These are phyloP conservation scores for Brassica hybrid DNA, from an alignment of 441 rosid species.

Conservation along the genomic window DNA sequence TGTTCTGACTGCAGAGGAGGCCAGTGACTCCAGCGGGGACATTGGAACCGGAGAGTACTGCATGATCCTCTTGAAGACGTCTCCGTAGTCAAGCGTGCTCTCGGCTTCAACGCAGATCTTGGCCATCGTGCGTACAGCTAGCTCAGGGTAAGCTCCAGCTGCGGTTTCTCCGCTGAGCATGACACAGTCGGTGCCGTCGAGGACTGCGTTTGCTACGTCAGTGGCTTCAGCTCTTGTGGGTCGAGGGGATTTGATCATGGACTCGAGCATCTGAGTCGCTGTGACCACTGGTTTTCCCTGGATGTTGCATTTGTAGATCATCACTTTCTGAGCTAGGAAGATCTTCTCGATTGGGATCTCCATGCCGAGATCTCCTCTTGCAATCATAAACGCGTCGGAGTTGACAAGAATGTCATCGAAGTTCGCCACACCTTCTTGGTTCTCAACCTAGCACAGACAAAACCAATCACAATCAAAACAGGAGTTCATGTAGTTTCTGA, in stretches of 20 bases:
- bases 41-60: conserved; percentile 81
- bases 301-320: conserved; percentile 94
- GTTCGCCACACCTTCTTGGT: conserved; percentile 93
- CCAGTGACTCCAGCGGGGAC: conserved; percentile 91
- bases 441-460: conserved; percentile 65
- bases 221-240: conserved; percentile 99
- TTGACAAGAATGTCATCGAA: conserved; percentile 86
- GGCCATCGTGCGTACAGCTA: too few relatives aligned
- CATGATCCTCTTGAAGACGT: conserved; percentile 83
- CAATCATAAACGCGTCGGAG: conserved; percentile 96
- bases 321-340: conserved; percentile 92
- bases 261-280: conserved; percentile 97
- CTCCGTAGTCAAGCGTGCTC: conserved; percentile 70
- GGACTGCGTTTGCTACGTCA: conserved; percentile 96
- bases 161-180: too few relatives aligned
- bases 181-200: conserved; percentile 92
- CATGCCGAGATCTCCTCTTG: conserved; percentile 97
- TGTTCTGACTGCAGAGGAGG: conserved; percentile 90
- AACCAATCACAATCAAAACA: background rate
- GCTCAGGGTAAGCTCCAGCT: too few relatives aligned
- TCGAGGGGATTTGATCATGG: conserved; percentile 96
- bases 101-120: too few relatives aligned
- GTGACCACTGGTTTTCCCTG: conserved; percentile 97
- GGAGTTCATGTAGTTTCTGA: background rate
- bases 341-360: conserved; percentile 97